phyloP scores from a whole-genome alignment of 371 early-diverging fungal genomes.

The Mucor piriformis region DNA sequence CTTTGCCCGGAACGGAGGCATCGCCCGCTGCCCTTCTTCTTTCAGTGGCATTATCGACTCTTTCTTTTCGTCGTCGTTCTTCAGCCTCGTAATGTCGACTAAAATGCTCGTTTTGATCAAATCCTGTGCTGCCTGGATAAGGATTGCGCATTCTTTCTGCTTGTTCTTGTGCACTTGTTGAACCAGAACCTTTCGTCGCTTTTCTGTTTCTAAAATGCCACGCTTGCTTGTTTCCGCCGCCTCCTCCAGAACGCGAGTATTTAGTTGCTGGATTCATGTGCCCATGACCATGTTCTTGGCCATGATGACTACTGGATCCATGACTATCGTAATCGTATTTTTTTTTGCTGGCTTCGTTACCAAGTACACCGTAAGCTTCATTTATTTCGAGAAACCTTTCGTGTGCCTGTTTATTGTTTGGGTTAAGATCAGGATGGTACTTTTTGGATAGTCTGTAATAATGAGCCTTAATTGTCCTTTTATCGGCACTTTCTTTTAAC shows the following conservation, averaged over 20 bases:
- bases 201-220: slow-evolving; percentile 36
- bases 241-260: slow-evolving; percentile 20
- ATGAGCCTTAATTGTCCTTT: slow-evolving; percentile 71
- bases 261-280: neutral
- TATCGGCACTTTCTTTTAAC: slow-evolving; percentile 55
- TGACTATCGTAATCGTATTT: slow-evolving; percentile 72
- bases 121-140: slow-evolving; percentile 8
- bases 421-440: slow-evolving; percentile 89
- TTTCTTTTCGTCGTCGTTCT: slow-evolving; percentile 40
- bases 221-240: slow-evolving; percentile 33
- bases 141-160: slow-evolving; percentile 32
- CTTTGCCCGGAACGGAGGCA: neutral
- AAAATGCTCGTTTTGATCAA: slow-evolving; percentile 35
- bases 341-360: slow-evolving; percentile 70
- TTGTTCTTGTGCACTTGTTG: slow-evolving; percentile 45
- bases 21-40: slow-evolving; percentile 37
- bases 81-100: slow-evolving; percentile 46
- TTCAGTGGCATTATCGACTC: slow-evolving; percentile 37
- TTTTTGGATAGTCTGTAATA: slow-evolving; percentile 85
- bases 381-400: slow-evolving; percentile 75
- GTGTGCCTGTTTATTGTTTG: slow-evolving; percentile 67
- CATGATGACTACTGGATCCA: neutral
- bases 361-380: slow-evolving; percentile 85
- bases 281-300: too few relatives aligned
- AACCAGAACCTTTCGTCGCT: slow-evolving; percentile 37